Evolutionary conservation across 2,329 filamentous ascomycete genomes (phyloP), one percentile per base, ranked within the genome.

Genomic region (Aspergillus niger): DNA sequence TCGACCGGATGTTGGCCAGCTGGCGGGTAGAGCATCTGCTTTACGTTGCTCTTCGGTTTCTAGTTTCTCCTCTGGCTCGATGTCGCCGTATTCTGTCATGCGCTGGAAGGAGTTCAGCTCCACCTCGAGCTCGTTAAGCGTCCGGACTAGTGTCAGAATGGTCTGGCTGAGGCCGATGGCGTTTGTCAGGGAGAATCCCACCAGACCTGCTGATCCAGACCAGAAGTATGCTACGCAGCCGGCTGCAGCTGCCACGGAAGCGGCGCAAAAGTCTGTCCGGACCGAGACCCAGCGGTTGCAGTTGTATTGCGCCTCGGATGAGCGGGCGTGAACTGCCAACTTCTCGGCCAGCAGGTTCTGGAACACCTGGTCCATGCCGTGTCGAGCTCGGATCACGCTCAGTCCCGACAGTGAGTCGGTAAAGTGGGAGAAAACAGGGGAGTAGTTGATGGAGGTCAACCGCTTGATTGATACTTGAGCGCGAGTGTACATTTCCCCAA

Each of bases 231-330:
- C 84, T 53, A 86, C 83, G 49, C 79, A 76, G 8, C 83, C 84
- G 0, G 83, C 84, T 8, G 76, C 76, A 1, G 84, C 75, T 11
- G 81, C 79, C 10, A 85, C 82, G 1, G 84, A 70, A 0, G 83
- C 82, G 1, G 83, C 84, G 55, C 83, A 80, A 65, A 85, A 78
- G 62, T 86, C 84, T 4, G 84, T 76, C 5, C 84, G 80, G 41
- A 86, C 77, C 1, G 80, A 78, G 2, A 86, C 81, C 84, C 84
- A 86, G 7, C 84, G 80, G 67, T 86, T 86, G 61, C 81, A 81
- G 69, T 85, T 85, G 63, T 79, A 85, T 50, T 79, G 81, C 1
- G 83, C 75, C 66, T 85, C 82, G 0, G 77, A 73, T 0, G 82
- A 75, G 5, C 79, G 77, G 10, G 80, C 78, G 71, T 80, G 83